phyloP scores from a whole-genome alignment of 257 asterid genomes.

The Penstemon barbatus region DNA sequence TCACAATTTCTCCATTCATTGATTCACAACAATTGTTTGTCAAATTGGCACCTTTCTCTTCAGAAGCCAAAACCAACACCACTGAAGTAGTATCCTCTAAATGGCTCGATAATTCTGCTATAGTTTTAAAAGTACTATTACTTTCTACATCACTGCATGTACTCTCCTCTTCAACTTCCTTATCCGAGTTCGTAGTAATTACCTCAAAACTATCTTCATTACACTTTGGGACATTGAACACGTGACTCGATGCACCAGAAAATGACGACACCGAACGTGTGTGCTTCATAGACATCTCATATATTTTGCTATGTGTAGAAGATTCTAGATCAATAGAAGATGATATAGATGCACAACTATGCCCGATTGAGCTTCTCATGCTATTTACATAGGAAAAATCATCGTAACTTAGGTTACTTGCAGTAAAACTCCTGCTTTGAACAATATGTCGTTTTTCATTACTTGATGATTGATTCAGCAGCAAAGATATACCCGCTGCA shows the following conservation, averaged over 20 bases:
- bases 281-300: constrained; percentile 53
- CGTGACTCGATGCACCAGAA: constrained; percentile 68
- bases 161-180: constrained; percentile 51
- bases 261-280: constrained; percentile 65
- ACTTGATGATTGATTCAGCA: constrained; percentile 49
- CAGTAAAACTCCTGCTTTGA: constrained; percentile 70
- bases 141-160: constrained; percentile 50
- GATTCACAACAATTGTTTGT: constrained; percentile 32
- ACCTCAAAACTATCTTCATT: constrained; percentile 47
- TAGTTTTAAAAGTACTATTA: constrained; percentile 35
- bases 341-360: constrained; percentile 64
- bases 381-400: constrained; percentile 72
- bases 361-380: constrained; percentile 74
- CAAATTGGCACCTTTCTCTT: constrained; percentile 45
- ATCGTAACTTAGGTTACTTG: constrained; percentile 65
- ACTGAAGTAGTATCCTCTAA: constrained; percentile 30
- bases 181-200: constrained; percentile 40
- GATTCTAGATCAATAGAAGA: constrained; percentile 80
- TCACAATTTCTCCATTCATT: constrained; percentile 41
- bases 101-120: constrained; percentile 42
- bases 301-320: constrained; percentile 46
- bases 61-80: constrained; percentile 38
- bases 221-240: constrained; percentile 46
- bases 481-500: constrained; percentile 61
- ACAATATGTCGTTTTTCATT: constrained; percentile 56